Evolutionary conservation across 1,284 basidiomycete genomes (phyloP).

Genomic region (Ustilago crameri): DNA sequence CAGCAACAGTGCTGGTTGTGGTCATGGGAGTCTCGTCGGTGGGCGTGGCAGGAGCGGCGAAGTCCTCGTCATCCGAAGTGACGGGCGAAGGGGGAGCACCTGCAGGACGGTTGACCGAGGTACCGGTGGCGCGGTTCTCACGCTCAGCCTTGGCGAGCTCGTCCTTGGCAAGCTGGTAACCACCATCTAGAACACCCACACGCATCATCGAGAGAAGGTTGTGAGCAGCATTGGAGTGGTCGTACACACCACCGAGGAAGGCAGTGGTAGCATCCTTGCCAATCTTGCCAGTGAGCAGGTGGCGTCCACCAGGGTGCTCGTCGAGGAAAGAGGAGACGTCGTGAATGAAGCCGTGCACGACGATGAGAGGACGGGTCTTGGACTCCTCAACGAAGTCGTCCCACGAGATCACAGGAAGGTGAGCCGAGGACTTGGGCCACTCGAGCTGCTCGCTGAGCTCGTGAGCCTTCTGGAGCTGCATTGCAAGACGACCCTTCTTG

Average conservation of each 20-base stretch:
- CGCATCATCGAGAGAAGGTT: conserved; percentile 67
- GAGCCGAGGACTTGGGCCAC: conserved; percentile 59
- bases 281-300: conserved; percentile 60
- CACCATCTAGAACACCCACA: conserved; percentile 66
- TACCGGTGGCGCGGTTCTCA: conserved; percentile 45
- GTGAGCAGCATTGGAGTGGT: conserved; percentile 66
- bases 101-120: conserved; percentile 42
- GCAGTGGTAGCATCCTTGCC: conserved; percentile 67
- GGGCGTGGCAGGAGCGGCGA: conserved; percentile 41
- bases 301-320: conserved; percentile 65
- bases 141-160: conserved; percentile 45
- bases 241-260: conserved; percentile 66
- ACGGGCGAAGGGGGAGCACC: conserved; percentile 54
- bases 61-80: conserved; percentile 55
- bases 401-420: conserved; percentile 67
- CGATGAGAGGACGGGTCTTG: conserved; percentile 64
- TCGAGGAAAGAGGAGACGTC: conserved; percentile 65
- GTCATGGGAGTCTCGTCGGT: conserved; percentile 46
- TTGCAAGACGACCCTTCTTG: conserved; percentile 64
- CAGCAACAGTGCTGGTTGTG: conserved; percentile 37
- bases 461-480: conserved; percentile 63
- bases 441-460: conserved; percentile 48
- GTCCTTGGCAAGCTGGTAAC: conserved; percentile 63
- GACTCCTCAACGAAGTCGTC: conserved; percentile 65
- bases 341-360: conserved; percentile 66